A percentile compares a stretch with the other conserved stretches of the same genome.
These are phyloP conservation scores for Madurella fahalii DNA, from an alignment of 2,329 filamentous ascomycete species.

Conservation along the genomic window DNA sequence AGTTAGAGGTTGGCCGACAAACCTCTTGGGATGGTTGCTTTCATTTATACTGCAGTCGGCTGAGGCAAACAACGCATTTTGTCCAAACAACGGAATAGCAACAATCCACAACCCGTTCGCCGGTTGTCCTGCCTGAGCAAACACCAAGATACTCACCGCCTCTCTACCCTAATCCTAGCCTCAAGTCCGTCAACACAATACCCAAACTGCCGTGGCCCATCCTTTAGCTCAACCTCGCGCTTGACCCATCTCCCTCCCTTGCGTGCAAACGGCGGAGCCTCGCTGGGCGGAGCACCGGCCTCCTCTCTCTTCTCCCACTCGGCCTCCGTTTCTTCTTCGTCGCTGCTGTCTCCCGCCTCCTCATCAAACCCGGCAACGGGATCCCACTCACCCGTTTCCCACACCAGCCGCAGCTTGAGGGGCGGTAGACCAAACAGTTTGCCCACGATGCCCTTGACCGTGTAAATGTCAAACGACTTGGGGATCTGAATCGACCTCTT, in stretches of 20 bases:
- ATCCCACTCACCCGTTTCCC: constrained; percentile 91
- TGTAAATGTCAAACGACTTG: constrained; percentile 73
- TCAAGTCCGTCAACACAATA: constrained; percentile 75
- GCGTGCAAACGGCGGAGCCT: constrained; percentile 16
- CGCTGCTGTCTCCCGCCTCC: constrained; percentile 50
- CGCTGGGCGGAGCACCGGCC: constrained; percentile 16
- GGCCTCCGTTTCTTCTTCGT: constrained; percentile 42
- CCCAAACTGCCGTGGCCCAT: constrained; percentile 76
- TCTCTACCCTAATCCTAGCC: constrained; percentile 67
- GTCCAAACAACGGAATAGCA: background rate
- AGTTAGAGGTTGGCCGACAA: background rate
- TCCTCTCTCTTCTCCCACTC: constrained; percentile 32
- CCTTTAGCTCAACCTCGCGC: constrained; percentile 73
- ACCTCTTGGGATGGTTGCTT: background rate
- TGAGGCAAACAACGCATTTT: background rate
- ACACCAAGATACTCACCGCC: constrained; percentile 28
- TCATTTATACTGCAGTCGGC: background rate
- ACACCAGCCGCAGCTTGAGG: constrained; percentile 63
- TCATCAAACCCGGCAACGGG: constrained; percentile 63
- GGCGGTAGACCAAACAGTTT: constrained; percentile 64
- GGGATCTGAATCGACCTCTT: constrained; percentile 56
- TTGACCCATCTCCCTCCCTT: constrained; percentile 62
- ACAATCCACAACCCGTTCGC: background rate
- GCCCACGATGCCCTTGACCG: constrained; percentile 72
- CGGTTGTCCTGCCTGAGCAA: background rate